Evolutionary conservation across 192 early-diverging fungal genomes (phyloP).

Genomic region (Podila horticola): DNA sequence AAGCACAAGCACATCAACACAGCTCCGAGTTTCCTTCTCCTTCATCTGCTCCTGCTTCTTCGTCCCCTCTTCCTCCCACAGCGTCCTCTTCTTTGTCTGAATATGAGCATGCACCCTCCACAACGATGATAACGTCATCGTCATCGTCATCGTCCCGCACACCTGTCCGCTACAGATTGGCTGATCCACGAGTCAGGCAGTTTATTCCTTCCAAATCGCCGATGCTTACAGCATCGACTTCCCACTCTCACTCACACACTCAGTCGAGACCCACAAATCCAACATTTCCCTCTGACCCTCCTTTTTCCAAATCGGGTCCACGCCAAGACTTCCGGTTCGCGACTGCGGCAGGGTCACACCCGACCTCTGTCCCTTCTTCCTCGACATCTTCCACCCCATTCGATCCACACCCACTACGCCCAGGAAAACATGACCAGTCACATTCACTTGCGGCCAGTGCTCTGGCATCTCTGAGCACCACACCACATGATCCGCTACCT

Average conservation of each 20-base stretch:
- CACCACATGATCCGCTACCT: neutral
- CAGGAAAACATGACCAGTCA: neutral
- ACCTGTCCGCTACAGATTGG: constrained; percentile 1
- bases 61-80: too few species aligned
- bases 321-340: too few species aligned
- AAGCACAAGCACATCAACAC: neutral
- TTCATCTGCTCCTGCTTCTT: too few species aligned
- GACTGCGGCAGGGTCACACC: neutral
- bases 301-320: too few species aligned
- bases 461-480: neutral
- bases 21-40: too few species aligned
- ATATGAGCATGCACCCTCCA: neutral
- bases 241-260: neutral
- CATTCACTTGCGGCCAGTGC: neutral
- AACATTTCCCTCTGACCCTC: neutral
- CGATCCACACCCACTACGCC: neutral
- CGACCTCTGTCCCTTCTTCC: neutral
- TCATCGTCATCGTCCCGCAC: neutral
- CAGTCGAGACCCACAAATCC: neutral
- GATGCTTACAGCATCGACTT: neutral
- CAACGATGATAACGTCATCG: neutral
- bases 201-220: neutral
- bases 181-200: constrained; percentile 1
- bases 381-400: neutral
- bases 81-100: neutral